Percentiles rank a stretch among this genome's conserved stretches.
Conservation (phyloP, 2,329 filamentous ascomycete genomes). For the Zymoseptoria tritici region DNA sequence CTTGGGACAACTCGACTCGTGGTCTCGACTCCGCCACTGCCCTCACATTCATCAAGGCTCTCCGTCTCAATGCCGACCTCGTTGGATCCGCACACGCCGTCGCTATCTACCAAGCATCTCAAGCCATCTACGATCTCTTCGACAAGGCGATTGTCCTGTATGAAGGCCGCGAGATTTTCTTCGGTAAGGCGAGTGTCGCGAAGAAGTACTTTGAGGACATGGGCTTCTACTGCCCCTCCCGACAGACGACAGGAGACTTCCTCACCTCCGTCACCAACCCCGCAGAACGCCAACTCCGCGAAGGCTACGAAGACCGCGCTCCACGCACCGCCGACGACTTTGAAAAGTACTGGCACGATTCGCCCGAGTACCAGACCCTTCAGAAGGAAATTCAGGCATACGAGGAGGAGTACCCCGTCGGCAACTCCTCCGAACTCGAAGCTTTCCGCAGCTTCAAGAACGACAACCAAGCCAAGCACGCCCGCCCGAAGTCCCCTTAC, state of each 20-base stretch:
- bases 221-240: constrained; percentile 59
- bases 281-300: constrained; percentile 47
- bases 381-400: constrained; percentile 46
- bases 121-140: constrained; percentile 56
- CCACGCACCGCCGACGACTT: constrained; percentile 67
- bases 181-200: constrained; percentile 54
- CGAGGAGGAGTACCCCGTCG: constrained; percentile 40
- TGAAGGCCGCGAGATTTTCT: constrained; percentile 71
- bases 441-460: constrained; percentile 45
- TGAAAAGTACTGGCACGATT: constrained; percentile 44
- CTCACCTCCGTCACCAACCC: constrained; percentile 63
- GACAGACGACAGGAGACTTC: constrained; percentile 64
- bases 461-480: constrained; percentile 46
- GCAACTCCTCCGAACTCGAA: constrained; percentile 36
- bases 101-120: constrained; percentile 49
- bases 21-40: constrained; percentile 52
- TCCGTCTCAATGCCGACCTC: constrained; percentile 46
- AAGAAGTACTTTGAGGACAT: constrained; percentile 59
- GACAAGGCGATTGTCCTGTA: constrained; percentile 70
- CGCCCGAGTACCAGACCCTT: constrained; percentile 38
- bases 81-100: constrained; percentile 46
- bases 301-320: constrained; percentile 54
- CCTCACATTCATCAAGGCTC: constrained; percentile 49
- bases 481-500: constrained; percentile 50
- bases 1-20: constrained; percentile 43